Conservation (phyloP, 176 grass and related monocot genomes). For the Microstegium vimineum region DNA sequence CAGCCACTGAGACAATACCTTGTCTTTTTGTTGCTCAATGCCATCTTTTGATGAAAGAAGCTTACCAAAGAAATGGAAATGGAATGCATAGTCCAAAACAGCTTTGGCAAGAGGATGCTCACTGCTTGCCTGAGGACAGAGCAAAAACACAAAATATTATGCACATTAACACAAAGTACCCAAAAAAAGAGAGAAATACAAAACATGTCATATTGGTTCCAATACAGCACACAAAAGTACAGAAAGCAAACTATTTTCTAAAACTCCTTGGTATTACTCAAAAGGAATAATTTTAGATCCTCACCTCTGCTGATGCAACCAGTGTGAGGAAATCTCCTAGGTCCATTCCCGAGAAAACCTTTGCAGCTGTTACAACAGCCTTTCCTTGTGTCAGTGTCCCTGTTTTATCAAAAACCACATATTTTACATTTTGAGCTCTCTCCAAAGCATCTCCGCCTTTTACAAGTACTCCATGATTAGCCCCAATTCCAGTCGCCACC, state of each 20-base stretch:
- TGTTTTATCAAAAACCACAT: slow-evolving; percentile 98
- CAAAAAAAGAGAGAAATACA: not conserved
- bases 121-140: slow-evolving; percentile 85
- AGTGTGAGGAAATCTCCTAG: slow-evolving; percentile 87
- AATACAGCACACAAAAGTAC: not conserved
- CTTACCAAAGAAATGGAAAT: slow-evolving; percentile 91
- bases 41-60: slow-evolving; percentile 53
- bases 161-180: not conserved
- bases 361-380: slow-evolving; percentile 79
- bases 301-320: slow-evolving; percentile 96
- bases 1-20: slow-evolving; percentile 65
- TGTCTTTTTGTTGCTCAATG: slow-evolving; percentile 54
- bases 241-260: not conserved
- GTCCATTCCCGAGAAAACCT: slow-evolving; percentile 88
- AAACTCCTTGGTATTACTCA: slow-evolving; percentile 4
- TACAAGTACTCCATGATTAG: slow-evolving; percentile 83
- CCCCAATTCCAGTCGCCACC: slow-evolving; percentile 96
- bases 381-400: slow-evolving; percentile 96
- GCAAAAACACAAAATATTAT: slow-evolving; percentile 13
- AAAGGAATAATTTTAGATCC: not conserved
- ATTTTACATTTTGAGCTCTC: slow-evolving; percentile 70
- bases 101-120: slow-evolving; percentile 95
- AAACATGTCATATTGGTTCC: slow-evolving; percentile 6
- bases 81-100: slow-evolving; percentile 86
- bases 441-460: slow-evolving; percentile 98